phyloP scores from a whole-genome alignment of 345 rosid genomes.

The Aethionema arabicum region DNA sequence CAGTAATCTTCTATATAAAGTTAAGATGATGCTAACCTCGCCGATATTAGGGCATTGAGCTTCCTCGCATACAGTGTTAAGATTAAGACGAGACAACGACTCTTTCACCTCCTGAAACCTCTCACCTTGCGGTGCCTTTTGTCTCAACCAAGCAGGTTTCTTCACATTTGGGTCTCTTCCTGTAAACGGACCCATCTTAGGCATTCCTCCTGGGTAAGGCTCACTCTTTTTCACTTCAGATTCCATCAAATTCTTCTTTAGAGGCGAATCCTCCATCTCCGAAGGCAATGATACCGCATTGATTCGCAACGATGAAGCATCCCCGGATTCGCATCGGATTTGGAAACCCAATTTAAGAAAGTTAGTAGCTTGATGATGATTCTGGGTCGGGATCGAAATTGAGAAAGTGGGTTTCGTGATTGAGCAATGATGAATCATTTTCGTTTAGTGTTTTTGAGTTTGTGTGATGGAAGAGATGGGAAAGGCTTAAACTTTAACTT shows the following conservation, averaged over 20 bases:
- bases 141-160: slow-evolving; percentile 89
- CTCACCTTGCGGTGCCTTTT: slow-evolving; percentile 87
- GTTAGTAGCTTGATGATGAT: slow-evolving; percentile 18
- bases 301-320: slow-evolving; percentile 29
- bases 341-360: slow-evolving; percentile 15
- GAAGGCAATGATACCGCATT: slow-evolving; percentile 27
- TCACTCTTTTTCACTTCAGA: slow-evolving; percentile 34
- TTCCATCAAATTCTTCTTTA: slow-evolving; percentile 39
- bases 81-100: slow-evolving; percentile 68
- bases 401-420: slow-evolving; percentile 54
- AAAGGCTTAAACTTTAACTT: slow-evolving; percentile 23
- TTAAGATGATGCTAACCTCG: slow-evolving; percentile 49
- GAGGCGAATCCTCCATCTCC: slow-evolving; percentile 23
- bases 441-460: background rate
- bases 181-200: slow-evolving; percentile 60
- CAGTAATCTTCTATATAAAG: background rate
- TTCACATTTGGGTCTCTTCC: slow-evolving; percentile 85
- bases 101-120: slow-evolving; percentile 74
- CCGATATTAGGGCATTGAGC: slow-evolving; percentile 99
- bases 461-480: background rate
- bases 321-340: slow-evolving; percentile 48
- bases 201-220: slow-evolving; percentile 55
- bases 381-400: slow-evolving; percentile 37
- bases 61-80: slow-evolving; percentile 92
- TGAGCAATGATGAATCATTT: slow-evolving; percentile 41